Evolutionary conservation across 148 eudicot genomes (phyloP).

Genomic region (Dysphania ambrosioides): DNA sequence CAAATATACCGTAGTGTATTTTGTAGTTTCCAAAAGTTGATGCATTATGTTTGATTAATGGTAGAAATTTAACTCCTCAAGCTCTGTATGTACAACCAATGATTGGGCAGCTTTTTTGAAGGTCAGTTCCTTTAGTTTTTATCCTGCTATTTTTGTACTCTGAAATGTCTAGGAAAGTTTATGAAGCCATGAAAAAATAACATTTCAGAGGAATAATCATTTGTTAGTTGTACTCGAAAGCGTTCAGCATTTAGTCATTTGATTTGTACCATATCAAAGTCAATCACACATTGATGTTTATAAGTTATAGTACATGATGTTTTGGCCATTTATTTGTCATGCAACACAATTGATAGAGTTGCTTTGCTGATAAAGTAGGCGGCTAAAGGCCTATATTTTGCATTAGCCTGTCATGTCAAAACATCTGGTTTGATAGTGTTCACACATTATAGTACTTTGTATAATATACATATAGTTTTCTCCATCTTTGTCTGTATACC

Average conservation of each 20-base stretch:
- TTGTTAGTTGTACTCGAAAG: background rate
- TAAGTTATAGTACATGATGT: background rate
- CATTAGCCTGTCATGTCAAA: background rate
- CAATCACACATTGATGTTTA: background rate
- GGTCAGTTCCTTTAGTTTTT: conserved; percentile 35
- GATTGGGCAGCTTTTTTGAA: conserved; percentile 91
- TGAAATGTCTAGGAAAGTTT: background rate
- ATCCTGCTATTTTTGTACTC: background rate
- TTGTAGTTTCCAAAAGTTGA: background rate
- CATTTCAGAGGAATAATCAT: background rate
- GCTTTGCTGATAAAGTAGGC: background rate
- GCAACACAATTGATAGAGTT: background rate
- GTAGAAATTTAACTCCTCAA: conserved; percentile 95
- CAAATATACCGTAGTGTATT: background rate
- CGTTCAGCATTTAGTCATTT: background rate
- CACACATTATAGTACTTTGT: background rate
- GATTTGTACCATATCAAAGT: background rate
- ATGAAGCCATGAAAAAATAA: background rate
- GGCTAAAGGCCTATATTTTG: background rate
- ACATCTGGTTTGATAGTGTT: background rate
- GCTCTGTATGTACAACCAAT: conserved; percentile 75
- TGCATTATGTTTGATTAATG: conserved; percentile 22
- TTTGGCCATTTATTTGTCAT: background rate
- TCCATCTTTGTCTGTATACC: background rate
- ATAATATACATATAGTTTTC: background rate